Evolutionary conservation across 768 basidiomycete species (phyloP), one percentile per base, ranked within the genome.

Genomic region (Rhodotorula taiwanensis): DNA sequence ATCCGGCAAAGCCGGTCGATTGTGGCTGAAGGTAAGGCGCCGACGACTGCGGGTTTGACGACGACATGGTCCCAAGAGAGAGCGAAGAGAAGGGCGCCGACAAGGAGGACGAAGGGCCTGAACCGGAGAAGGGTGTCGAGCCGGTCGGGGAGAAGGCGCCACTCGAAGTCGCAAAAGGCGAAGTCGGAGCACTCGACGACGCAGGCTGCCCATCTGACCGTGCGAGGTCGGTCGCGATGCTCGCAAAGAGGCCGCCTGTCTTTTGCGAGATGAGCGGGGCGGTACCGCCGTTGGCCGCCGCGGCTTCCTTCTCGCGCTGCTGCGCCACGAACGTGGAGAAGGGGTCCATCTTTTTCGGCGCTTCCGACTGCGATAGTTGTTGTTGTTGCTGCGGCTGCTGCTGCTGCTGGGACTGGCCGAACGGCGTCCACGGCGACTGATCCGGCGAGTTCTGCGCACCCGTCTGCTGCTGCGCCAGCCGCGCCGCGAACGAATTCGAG

Each of bases 401-500:
- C 25, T 25, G 51, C 51, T n/a, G 14, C 34, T 9, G 18, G 14
- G 48, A 30, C 15, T 30, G 16, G 10, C 30, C 58, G 33, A 8
- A 36, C 13, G 50, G 27, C 30, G 42, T 39, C n/a, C 28, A 48
- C 44, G 58, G 62, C 36, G 27, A 50, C 51, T 67, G 31, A 45
- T 11, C 23, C 11, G 18, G 31, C 55, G 52, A 55, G 25, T 9
- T 36, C 16, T 33, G 27, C 21, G 23, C 34, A 21, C 31, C 52
- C 45, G 50, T 58, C 57, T 60, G 62, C 44, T 63, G 61, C 41
- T 49, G 41, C 52, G 47, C 57, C 41, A 39, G 51, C 28, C 56
- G 60, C 53, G 50, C 31, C 54, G 56, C 42, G 39, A 52, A 54
- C 76, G 78, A 23, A 76, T 67, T 15, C 83, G 81, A 81, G 5